Evolutionary conservation across 1,139 yeast species (phyloP).

Genomic region (Yamadazyma epiphylla): DNA sequence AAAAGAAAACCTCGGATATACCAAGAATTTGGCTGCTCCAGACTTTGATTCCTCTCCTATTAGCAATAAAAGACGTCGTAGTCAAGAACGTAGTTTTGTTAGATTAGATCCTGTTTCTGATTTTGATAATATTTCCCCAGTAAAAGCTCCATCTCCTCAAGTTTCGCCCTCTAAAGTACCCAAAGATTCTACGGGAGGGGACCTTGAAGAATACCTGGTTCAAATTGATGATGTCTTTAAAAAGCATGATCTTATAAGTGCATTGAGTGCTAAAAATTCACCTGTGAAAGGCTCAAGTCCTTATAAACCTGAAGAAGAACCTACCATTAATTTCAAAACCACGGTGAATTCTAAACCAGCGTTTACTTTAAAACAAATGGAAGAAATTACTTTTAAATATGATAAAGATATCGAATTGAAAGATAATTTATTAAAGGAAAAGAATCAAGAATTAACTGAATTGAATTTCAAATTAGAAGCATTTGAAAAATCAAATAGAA

Average conservation of each 20-base stretch:
- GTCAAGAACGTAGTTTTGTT: no score
- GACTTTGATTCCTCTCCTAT: conserved; percentile 6
- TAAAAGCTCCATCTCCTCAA: no score
- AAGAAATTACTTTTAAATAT: conserved; percentile 25
- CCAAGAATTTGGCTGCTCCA: conserved; percentile 14
- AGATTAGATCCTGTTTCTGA: conserved; percentile 1
- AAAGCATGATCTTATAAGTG: conserved; percentile 24
- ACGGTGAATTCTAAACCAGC: conserved; percentile 38
- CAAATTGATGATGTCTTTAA: conserved; percentile 21
- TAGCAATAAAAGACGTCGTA: conserved; percentile 4
- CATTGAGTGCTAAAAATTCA: conserved; percentile 15
- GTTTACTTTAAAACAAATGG: conserved; percentile 30
- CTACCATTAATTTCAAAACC: conserved; percentile 28
- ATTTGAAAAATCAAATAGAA: conserved; percentile 19
- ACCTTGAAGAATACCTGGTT: conserved; percentile 12
- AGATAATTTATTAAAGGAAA: conserved; percentile 13
- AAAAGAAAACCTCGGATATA: conserved; percentile 11
- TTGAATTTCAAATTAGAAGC: conserved; percentile 15
- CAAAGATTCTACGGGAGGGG: conserved; percentile 1
- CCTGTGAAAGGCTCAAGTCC: conserved; percentile 6
- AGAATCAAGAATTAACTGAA: conserved; percentile 16
- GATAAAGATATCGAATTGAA: conserved; percentile 16
- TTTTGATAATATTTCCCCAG: conserved; percentile 1
- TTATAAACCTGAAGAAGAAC: conserved; percentile 14
- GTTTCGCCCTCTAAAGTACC: conserved; percentile 2